phyloP scores from a whole-genome alignment of 352 stramenopile species.

The Pythium pectinolyticum region DNA sequence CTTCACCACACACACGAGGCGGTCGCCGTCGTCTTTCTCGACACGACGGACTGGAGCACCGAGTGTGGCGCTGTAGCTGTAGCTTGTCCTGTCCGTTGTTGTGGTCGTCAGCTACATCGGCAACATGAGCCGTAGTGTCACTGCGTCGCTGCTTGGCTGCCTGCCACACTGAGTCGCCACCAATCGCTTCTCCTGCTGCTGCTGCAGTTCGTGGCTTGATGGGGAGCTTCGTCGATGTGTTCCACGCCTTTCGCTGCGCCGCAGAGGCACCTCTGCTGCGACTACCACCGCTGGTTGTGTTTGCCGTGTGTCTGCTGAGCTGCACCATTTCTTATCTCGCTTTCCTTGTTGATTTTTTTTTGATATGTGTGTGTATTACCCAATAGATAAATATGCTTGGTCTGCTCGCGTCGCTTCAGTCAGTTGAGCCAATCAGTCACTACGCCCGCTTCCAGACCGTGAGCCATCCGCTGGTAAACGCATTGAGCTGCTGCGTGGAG shows the following conservation, averaged over 20 bases:
- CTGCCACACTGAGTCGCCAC: background rate
- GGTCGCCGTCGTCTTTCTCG: background rate
- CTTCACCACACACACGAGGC: too few relatives aligned
- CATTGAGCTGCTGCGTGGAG: constrained; percentile 70
- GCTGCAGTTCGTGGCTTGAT: background rate
- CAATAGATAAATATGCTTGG: constrained; percentile 13
- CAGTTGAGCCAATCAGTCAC: constrained; percentile 5
- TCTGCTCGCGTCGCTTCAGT: background rate
- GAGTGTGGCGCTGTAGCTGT: background rate
- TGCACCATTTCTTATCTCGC: too few relatives aligned
- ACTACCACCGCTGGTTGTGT: too few relatives aligned
- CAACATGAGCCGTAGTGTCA: too few relatives aligned
- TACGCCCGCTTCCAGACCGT: constrained; percentile 71
- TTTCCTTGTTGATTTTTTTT: background rate
- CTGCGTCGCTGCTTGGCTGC: background rate
- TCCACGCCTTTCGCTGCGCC: constrained; percentile 2
- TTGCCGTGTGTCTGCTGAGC: constrained; percentile 18
- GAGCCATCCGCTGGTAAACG: constrained; percentile 71
- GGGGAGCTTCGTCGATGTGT: constrained; percentile 1
- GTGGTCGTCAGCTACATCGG: background rate
- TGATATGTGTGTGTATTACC: constrained; percentile 7
- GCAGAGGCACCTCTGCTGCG: too few relatives aligned
- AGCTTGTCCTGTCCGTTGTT: background rate
- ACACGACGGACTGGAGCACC: constrained; percentile 20
- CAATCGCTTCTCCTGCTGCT: background rate